Evolutionary conservation across 352 stramenopile species (phyloP).

Genomic region (Globisporangium iwayamae): DNA sequence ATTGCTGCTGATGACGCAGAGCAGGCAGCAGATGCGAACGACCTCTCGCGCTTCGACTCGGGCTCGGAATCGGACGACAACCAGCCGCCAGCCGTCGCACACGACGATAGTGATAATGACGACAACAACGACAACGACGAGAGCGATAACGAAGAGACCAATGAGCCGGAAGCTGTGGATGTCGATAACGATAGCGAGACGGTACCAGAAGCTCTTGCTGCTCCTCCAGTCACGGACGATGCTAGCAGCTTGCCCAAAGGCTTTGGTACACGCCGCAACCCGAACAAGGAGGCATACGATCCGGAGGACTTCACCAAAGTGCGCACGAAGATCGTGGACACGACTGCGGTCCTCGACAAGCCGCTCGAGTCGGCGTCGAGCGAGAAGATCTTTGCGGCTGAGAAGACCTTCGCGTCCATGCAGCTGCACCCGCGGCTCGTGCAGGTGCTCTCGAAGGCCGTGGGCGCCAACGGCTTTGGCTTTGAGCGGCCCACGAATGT

Average conservation of each 20-base stretch:
- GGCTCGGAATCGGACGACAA: slow-evolving; percentile 15
- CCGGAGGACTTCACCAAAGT: slow-evolving; percentile 54
- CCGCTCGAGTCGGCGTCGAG: slow-evolving; percentile 69
- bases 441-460: slow-evolving; percentile 59
- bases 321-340: slow-evolving; percentile 46
- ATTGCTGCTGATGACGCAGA: slow-evolving; percentile 1
- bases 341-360: slow-evolving; percentile 53
- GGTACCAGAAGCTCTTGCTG: not conserved
- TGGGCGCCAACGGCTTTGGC: slow-evolving; percentile 55
- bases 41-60: slow-evolving; percentile 16
- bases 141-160: slow-evolving; percentile 12
- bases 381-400: slow-evolving; percentile 76
- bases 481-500: slow-evolving; percentile 77
- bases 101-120: slow-evolving; percentile 17
- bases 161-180: not conserved
- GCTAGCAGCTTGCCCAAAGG: slow-evolving; percentile 14
- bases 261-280: slow-evolving; percentile 79
- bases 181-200: not conserved
- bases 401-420: slow-evolving; percentile 70
- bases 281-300: slow-evolving; percentile 77
- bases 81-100: slow-evolving; percentile 7
- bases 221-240: not conserved
- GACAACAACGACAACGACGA: slow-evolving; percentile 12
- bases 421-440: slow-evolving; percentile 63
- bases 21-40: slow-evolving; percentile 10